A percentile compares a stretch with the other conserved stretches of the same genome.
These are phyloP conservation scores for Monilinia polystroma DNA, from an alignment of 2,329 filamentous ascomycete genomes.

Conservation along the genomic window DNA sequence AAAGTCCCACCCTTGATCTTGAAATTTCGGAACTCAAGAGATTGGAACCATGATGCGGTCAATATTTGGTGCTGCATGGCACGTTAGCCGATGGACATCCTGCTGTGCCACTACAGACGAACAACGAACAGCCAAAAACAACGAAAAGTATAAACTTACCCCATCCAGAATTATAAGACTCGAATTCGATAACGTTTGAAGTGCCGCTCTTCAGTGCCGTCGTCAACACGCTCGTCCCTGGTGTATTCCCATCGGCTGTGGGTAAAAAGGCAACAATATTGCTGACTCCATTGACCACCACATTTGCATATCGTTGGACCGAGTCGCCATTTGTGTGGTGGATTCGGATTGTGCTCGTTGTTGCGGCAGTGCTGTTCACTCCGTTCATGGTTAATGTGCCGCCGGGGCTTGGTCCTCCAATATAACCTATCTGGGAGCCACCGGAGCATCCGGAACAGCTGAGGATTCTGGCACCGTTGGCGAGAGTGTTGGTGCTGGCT, in stretches of 20 bases:
- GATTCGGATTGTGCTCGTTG: conserved; percentile 53
- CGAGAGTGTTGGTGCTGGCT: conserved; percentile 43
- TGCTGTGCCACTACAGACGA: background rate
- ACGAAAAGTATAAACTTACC: conserved; percentile 35
- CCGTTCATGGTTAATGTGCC: conserved; percentile 50
- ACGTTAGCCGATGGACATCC: conserved; percentile 22
- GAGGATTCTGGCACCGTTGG: conserved; percentile 47
- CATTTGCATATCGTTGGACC: conserved; percentile 51
- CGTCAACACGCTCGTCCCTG: conserved; percentile 49
- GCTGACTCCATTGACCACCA: conserved; percentile 54
- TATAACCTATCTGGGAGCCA: conserved; percentile 51
- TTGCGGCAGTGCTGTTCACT: conserved; percentile 47
- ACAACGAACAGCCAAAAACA: conserved; percentile 1
- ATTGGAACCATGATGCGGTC: conserved; percentile 55
- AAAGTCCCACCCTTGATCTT: background rate
- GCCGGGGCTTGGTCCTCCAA: conserved; percentile 48
- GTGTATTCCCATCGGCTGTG: conserved; percentile 46
- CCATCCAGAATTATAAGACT: conserved; percentile 44
- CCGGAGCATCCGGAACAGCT: conserved; percentile 54
- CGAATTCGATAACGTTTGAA: conserved; percentile 51
- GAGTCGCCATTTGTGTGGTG: conserved; percentile 57
- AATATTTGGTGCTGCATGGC: conserved; percentile 48
- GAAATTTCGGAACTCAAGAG: conserved; percentile 31
- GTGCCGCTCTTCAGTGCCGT: conserved; percentile 48
- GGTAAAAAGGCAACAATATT: conserved; percentile 57